Conservation (phyloP, 305 asterid species). For the Stenogyne calaminthoides region DNA sequence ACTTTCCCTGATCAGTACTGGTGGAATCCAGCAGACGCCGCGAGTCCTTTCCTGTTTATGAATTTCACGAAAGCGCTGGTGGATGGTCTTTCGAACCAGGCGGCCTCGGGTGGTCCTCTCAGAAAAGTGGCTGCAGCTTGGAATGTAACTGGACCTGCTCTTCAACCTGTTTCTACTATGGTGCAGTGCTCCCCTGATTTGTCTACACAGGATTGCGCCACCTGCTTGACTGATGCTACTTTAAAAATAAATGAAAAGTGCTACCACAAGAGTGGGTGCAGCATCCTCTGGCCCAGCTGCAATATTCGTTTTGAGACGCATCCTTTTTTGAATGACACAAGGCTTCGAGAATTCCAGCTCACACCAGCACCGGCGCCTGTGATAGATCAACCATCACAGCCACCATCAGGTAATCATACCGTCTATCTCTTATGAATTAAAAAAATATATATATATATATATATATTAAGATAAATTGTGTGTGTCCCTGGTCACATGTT, state of each 20-base stretch:
- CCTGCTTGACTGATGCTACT: constrained; percentile 16
- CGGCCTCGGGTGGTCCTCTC: constrained; percentile 27
- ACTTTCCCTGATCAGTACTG: neutral
- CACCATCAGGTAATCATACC: constrained; percentile 15
- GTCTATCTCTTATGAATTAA: neutral
- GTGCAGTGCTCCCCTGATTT: constrained; percentile 50
- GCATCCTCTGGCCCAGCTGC: constrained; percentile 37
- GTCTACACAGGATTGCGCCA: constrained; percentile 21
- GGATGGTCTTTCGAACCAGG: constrained; percentile 12
- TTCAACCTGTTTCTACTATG: constrained; percentile 19
- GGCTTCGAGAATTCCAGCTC: constrained; percentile 7
- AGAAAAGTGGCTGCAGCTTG: constrained; percentile 40
- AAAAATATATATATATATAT: no score
- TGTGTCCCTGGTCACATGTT: no score
- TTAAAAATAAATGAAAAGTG: neutral
- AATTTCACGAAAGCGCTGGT: neutral
- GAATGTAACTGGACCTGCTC: neutral
- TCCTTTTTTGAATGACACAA: constrained; percentile 27
- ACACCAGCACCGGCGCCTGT: neutral
- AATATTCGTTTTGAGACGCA: constrained; percentile 26
- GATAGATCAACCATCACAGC: neutral
- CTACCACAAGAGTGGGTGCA: neutral
- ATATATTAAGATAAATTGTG: no score
- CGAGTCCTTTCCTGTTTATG: constrained; percentile 6
- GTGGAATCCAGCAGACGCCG: neutral